These are phyloP conservation scores for Kodamaea kaohsiungensis DNA, from an alignment of 805 yeast species.

Conservation along the genomic window DNA sequence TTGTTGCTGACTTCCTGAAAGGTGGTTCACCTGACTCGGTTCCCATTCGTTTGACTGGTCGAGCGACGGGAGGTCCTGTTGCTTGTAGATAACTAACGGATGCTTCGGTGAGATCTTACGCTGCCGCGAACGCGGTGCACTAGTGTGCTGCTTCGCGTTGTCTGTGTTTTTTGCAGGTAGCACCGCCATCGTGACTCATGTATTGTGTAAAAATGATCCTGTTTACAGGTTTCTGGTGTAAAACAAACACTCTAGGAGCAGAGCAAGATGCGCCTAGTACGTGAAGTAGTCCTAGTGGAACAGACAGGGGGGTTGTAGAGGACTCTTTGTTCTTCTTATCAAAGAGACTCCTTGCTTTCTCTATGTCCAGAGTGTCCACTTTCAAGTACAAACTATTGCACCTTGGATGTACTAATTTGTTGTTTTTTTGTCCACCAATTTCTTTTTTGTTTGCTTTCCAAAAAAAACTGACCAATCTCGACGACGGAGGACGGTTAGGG, in stretches of 20 bases:
- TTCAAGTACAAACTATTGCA: background rate
- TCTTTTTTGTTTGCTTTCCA: background rate
- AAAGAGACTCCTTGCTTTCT: background rate
- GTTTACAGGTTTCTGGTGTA: too few species aligned
- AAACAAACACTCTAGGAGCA: too few species aligned
- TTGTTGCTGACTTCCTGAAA: constrained; percentile 55
- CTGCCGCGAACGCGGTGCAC: constrained; percentile 80
- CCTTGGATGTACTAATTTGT: background rate
- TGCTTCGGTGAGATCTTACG: constrained; percentile 93
- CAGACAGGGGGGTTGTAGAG: too few species aligned
- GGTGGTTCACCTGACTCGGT: constrained; percentile 44
- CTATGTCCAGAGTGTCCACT: background rate
- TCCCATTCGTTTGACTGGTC: constrained; percentile 50
- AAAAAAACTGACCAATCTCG: background rate
- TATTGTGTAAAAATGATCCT: background rate
- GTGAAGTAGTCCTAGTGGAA: too few species aligned
- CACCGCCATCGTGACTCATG: constrained; percentile 33
- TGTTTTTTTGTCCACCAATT: background rate
- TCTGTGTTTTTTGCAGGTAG: constrained; percentile 39
- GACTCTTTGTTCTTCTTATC: background rate
- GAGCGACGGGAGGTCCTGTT: constrained; percentile 75
- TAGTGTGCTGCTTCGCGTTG: constrained; percentile 35
- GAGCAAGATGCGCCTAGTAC: too few species aligned
- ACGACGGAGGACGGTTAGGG: background rate
- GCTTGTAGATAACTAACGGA: constrained; percentile 72